phyloP scores from a whole-genome alignment of 129 eudicot species.

The Lactuca saligna region DNA sequence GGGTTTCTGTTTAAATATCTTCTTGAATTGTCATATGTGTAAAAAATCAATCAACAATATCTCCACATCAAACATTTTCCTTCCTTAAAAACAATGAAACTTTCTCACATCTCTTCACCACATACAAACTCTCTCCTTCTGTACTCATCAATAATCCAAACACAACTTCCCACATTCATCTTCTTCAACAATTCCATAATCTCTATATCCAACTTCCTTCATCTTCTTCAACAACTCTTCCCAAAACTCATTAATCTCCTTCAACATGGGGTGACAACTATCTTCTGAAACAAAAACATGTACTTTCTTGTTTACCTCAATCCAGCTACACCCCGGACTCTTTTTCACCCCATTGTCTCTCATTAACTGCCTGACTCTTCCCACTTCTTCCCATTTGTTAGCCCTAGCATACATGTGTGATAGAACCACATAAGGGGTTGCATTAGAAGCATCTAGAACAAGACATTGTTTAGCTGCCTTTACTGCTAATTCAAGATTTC shows the following conservation, averaged over 20 bases:
- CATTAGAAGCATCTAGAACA: constrained; percentile 60
- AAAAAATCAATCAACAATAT: no score
- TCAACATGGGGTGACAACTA: constrained; percentile 65
- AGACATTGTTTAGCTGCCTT: constrained; percentile 68
- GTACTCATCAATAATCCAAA: constrained; percentile 60
- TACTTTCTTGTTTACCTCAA: constrained; percentile 62
- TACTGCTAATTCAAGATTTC: constrained; percentile 56
- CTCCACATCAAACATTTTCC: no score
- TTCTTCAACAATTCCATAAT: constrained; percentile 11
- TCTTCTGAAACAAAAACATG: constrained; percentile 85
- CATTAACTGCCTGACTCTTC: constrained; percentile 54
- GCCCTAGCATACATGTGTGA: constrained; percentile 62
- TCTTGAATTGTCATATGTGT: no score
- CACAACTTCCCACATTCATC: constrained; percentile 61
- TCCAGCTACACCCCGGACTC: constrained; percentile 95
- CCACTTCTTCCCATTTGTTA: constrained; percentile 70
- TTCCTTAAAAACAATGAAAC: no score
- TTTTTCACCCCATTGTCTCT: constrained; percentile 56
- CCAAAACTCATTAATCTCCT: constrained; percentile 51
- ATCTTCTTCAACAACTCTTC: constrained; percentile 50
- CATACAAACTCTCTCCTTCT: constrained; percentile 55
- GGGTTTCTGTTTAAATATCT: no score
- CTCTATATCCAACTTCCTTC: constrained; percentile 47
- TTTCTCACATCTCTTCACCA: constrained; percentile 31
- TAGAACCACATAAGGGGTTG: constrained; percentile 73